Evolutionary conservation across 139 green algal genomes (phyloP), one percentile per base, ranked within the genome.

Genomic region (Astrephomene gubernaculifera): DNA sequence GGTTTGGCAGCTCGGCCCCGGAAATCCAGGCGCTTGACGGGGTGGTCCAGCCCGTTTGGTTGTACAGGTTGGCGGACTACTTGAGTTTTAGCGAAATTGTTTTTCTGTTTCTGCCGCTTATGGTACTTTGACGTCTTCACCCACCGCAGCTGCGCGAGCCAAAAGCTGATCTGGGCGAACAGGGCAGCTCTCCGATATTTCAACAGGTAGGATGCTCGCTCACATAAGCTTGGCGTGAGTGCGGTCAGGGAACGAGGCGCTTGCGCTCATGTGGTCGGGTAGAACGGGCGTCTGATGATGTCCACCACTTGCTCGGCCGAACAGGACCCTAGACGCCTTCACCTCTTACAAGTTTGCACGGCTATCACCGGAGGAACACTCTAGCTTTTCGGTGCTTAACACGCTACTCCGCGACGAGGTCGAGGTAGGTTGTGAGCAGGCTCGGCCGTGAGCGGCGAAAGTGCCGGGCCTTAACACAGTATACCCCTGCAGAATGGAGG

Each of bases 181-280:
- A 80, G 81, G 69, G 81, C 81, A 39, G 68, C 69, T 29, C 70
- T 81, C 3, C 69, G 69, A 27, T 80, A 86, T 64, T 86, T 86
- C 38, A 71, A 81, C 68, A 80, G 71, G 81, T 86, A 39, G 71
- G 80, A 39, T 31, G 17, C 0, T 12, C 38, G 35, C 7, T 14
- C n/a, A n/a, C n/a, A n/a, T n/a, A n/a, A n/a, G n/a, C n/a, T n/a
- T n/a, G 25, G 29, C 10, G 35, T 33, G 69, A 9, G 1, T 22
- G 49, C 49, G 14, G 12, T 52, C 8, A 27, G 14, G 36, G 35
- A 6, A 8, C 65, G 12, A 73, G 35, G 8, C 65, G 65, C 31
- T 73, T 45, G 36, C 10, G 35, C 24, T 29, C n/a, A 57, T 12
- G 9, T 43, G 25, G 12, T 73, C 21, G 27, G 17, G 10, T 60